Evolutionary conservation across 2,329 filamentous ascomycete species (phyloP).

Genomic region (Trichoderma sp.): DNA sequence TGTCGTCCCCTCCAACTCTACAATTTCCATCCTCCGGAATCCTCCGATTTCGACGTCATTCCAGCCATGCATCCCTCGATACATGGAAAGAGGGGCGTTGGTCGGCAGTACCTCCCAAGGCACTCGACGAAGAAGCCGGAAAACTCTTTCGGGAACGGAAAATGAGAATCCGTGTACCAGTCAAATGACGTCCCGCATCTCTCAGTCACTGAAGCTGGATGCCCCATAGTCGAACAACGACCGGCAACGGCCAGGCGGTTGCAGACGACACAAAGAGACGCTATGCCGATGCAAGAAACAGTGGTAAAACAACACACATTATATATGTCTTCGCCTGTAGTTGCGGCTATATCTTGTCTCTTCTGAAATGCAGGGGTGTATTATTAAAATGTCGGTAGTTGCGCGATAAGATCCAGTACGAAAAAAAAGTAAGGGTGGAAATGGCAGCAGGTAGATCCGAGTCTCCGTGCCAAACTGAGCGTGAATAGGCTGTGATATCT

Average conservation of each 20-base stretch:
- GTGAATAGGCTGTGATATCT: not conserved
- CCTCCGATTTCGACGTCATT: not conserved
- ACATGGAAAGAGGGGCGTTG: not conserved
- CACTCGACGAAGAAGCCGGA: not conserved
- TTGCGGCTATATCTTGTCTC: constrained; percentile 18
- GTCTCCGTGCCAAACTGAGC: not conserved
- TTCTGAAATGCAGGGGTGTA: constrained; percentile 2
- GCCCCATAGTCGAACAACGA: constrained; percentile 11
- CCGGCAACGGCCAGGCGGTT: not conserved
- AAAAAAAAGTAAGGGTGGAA: not conserved
- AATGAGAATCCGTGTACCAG: constrained; percentile 7
- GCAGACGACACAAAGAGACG: constrained; percentile 11
- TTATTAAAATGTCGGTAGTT: constrained; percentile 6
- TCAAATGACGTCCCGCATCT: constrained; percentile 1
- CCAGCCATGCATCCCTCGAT: not conserved
- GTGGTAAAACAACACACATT: constrained; percentile 28
- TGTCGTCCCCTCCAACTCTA: not conserved
- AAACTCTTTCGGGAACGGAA: not conserved
- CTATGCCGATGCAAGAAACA: constrained; percentile 16
- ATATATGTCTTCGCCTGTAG: constrained; percentile 11
- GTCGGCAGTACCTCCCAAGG: not conserved
- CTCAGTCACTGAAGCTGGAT: constrained; percentile 3
- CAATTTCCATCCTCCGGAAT: not conserved
- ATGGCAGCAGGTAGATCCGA: constrained; percentile 3
- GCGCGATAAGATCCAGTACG: constrained; percentile 1